Base-by-base conservation (phyloP, 2,329 filamentous ascomycete genomes). In the Claviceps sp. region DNA sequence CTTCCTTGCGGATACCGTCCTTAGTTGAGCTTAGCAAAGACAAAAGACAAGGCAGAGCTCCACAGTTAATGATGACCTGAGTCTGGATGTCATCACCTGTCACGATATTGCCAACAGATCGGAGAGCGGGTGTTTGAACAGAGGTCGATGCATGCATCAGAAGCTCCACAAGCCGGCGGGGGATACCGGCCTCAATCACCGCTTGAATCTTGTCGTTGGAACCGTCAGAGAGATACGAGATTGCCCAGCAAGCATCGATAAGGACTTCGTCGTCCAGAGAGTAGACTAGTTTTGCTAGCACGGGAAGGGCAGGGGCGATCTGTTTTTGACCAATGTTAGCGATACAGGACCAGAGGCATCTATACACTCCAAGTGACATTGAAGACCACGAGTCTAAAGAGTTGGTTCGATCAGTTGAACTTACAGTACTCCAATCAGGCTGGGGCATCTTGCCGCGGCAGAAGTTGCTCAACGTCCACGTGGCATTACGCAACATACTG, bases 181-280 rank as follows among this genome's bases (percentile, higher is more conserved):
- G 93, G 57, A 98, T 98, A 59, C 93, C 91, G 45, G 91, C 93
- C 73, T 98, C 93, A 62, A 98, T 97, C 52, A 98, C 93, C 47
- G 93, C 91, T 72, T 98, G 93, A 58, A 98, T 98, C 77, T 98
- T 98, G 66, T 98, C 93, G 69, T 98, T 98, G 62, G 90, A 88
- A 44, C 93, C 93, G 69, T 98, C 93, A 3, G 93, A 97, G 19
- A 98, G 82, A 67, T 98, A 98, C 1, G 91, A 97, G 64, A 98
- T 97, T 56, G 93, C 93, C 93, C 93, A 98, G 82, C 93, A 98
- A 54, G 93, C 93, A 70, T 98, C 93, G 63, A 98, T 98, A 55
- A 98, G 76, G 54, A 98, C 93, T 69, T 98, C 93, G 61, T 98
- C 93, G 65, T 98, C 93, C 52, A 98, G 81, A 57, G 93, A 97